Conservation (phyloP, 2,329 filamentous ascomycete genomes). For the Colletotrichum sp. region DNA sequence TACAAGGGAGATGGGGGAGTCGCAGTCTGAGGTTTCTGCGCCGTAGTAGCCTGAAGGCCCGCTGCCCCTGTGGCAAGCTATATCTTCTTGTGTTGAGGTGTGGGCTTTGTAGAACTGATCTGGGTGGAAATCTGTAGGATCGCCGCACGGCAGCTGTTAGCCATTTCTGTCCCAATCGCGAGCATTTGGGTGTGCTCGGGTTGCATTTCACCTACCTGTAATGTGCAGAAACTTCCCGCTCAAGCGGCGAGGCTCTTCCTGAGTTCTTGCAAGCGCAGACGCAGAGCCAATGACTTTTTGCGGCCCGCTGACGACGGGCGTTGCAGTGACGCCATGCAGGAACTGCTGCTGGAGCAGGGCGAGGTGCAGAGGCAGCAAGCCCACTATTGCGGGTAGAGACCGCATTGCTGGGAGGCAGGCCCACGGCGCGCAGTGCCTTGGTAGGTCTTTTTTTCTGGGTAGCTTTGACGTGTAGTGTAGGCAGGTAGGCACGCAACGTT, state of each 20-base stretch:
- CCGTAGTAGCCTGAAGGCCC: constrained; percentile 84
- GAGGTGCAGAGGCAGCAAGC: constrained; percentile 17
- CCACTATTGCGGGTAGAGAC: constrained; percentile 22
- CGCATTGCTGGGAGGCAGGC: constrained; percentile 13
- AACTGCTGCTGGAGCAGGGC: constrained; percentile 16
- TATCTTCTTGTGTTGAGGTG: constrained; percentile 69
- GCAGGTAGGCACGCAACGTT: background rate
- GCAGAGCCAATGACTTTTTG: constrained; percentile 19
- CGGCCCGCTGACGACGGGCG: constrained; percentile 18
- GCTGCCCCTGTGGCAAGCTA: constrained; percentile 79
- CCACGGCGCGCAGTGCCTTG: background rate
- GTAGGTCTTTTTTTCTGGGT: background rate
- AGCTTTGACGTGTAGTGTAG: background rate
- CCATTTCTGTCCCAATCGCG: constrained; percentile 8
- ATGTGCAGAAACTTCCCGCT: constrained; percentile 86
- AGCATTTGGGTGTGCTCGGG: background rate
- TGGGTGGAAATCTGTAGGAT: constrained; percentile 81
- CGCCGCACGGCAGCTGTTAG: background rate
- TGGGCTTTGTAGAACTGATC: constrained; percentile 86
- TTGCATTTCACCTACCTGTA: constrained; percentile 65
- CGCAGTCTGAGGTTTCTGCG: constrained; percentile 86
- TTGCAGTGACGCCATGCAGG: constrained; percentile 20
- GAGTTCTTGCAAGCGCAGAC: constrained; percentile 29
- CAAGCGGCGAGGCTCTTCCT: constrained; percentile 45
- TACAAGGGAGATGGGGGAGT: constrained; percentile 79